Evolutionary conservation across 2,329 filamentous ascomycete genomes (phyloP).

Genomic region (Colletotrichum nymphaeae): DNA sequence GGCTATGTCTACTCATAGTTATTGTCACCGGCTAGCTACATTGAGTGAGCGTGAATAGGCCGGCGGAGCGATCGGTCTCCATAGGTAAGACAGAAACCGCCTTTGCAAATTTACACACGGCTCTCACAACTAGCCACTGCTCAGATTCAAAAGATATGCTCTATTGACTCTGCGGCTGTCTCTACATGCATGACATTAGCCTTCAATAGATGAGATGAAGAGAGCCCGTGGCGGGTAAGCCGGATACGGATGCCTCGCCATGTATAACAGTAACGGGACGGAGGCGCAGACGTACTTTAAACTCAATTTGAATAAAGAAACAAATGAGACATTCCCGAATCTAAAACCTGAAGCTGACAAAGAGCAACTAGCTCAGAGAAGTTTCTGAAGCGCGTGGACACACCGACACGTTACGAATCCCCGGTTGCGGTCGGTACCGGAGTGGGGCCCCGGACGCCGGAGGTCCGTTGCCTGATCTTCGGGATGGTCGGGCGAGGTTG

Average conservation of each 20-base stretch:
- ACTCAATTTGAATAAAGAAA: background rate
- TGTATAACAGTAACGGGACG: background rate
- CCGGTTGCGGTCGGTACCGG: background rate
- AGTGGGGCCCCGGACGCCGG: background rate
- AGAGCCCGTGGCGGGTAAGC: background rate
- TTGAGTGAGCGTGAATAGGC: background rate
- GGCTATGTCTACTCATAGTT: no score
- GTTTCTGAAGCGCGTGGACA: background rate
- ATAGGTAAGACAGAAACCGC: no score
- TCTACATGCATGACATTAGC: background rate
- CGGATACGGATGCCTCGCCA: background rate
- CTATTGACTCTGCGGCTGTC: background rate
- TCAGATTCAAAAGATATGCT: background rate
- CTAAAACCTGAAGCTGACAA: background rate
- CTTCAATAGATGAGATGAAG: conserved; percentile 5
- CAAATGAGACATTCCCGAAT: background rate
- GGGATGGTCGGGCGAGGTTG: background rate
- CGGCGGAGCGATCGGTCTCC: no score
- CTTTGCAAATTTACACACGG: no score
- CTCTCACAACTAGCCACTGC: no score
- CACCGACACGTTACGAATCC: background rate
- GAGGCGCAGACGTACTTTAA: background rate
- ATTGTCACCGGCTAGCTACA: background rate
- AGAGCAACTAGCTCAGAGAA: background rate
- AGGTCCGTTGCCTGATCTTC: conserved; percentile 4